Evolutionary conservation across 305 asterid species (phyloP).

Genomic region (Fraxinus paxiana): DNA sequence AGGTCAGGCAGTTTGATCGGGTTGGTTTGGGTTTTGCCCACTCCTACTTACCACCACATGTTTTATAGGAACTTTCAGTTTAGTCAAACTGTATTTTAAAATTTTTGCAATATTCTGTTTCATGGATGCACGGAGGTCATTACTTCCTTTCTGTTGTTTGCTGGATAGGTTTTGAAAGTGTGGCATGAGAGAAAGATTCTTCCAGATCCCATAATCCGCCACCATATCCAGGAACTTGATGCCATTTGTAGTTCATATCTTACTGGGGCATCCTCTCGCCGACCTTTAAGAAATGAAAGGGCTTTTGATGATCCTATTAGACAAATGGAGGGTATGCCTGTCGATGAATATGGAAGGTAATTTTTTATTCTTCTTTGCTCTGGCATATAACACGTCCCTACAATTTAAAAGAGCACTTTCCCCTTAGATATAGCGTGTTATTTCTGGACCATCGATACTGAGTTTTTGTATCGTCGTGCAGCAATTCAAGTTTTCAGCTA

Average conservation of each 20-base stretch:
- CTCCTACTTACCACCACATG: not conserved
- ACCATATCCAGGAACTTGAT: constrained; percentile 80
- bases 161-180: constrained; percentile 76
- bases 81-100: not conserved
- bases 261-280: constrained; percentile 46
- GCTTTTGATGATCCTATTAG: constrained; percentile 87
- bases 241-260: constrained; percentile 65
- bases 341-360: constrained; percentile 94
- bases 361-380: constrained; percentile 8
- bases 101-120: constrained; percentile 3
- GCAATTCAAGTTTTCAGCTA: constrained; percentile 90
- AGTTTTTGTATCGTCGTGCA: constrained; percentile 34
- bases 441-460: constrained; percentile 11
- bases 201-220: constrained; percentile 74
- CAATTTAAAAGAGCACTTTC: not conserved
- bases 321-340: constrained; percentile 91
- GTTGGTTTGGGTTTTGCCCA: too few relatives aligned
- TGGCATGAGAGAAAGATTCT: constrained; percentile 87
- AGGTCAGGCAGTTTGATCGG: too few relatives aligned
- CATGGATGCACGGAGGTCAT: not conserved
- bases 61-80: not conserved
- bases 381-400: constrained; percentile 3
- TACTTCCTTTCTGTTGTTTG: constrained; percentile 21
- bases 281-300: constrained; percentile 66
- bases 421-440: not conserved